Evolutionary conservation across 495 filamentous ascomycete species (phyloP).

Genomic region (Aspergillus sclerotiicarbonarius): DNA sequence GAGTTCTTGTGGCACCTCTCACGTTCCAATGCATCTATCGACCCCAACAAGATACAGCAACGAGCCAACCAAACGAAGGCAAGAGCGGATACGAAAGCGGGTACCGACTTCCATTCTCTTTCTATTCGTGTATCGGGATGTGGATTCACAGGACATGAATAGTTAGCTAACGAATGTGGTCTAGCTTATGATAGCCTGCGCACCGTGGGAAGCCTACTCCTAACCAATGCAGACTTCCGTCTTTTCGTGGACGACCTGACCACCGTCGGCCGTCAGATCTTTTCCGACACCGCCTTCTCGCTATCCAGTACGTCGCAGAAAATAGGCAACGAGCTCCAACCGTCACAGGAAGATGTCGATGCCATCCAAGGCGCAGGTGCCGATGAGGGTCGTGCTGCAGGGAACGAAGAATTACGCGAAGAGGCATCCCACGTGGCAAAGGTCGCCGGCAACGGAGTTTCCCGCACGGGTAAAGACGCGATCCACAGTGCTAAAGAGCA

Average conservation of each 20-base stretch:
- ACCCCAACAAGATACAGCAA: slow-evolving; percentile 62
- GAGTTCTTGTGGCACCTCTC: slow-evolving; percentile 86
- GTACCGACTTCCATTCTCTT: slow-evolving; percentile 38
- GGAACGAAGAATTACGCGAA: slow-evolving; percentile 57
- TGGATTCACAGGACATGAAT: background rate
- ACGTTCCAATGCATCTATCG: slow-evolving; percentile 66
- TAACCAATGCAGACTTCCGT: slow-evolving; percentile 89
- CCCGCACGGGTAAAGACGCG: slow-evolving; percentile 63
- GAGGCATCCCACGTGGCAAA: slow-evolving; percentile 63
- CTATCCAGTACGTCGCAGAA: slow-evolving; percentile 69
- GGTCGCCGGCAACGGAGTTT: slow-evolving; percentile 60
- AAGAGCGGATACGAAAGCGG: slow-evolving; percentile 75
- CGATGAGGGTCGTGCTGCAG: slow-evolving; percentile 52
- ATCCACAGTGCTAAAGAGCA: slow-evolving; percentile 67
- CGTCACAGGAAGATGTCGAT: slow-evolving; percentile 59
- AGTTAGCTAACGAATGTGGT: slow-evolving; percentile 21
- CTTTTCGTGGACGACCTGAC: slow-evolving; percentile 81
- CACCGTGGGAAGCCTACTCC: slow-evolving; percentile 76
- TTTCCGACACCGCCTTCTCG: slow-evolving; percentile 79
- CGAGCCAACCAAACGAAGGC: slow-evolving; percentile 63
- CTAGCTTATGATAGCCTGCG: slow-evolving; percentile 79
- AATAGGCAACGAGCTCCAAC: slow-evolving; percentile 68
- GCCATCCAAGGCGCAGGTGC: slow-evolving; percentile 55
- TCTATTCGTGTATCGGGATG: background rate
- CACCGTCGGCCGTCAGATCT: slow-evolving; percentile 77